Evolutionary conservation across 1,284 basidiomycete species (phyloP).

Genomic region (Sporisorium exsertum): DNA sequence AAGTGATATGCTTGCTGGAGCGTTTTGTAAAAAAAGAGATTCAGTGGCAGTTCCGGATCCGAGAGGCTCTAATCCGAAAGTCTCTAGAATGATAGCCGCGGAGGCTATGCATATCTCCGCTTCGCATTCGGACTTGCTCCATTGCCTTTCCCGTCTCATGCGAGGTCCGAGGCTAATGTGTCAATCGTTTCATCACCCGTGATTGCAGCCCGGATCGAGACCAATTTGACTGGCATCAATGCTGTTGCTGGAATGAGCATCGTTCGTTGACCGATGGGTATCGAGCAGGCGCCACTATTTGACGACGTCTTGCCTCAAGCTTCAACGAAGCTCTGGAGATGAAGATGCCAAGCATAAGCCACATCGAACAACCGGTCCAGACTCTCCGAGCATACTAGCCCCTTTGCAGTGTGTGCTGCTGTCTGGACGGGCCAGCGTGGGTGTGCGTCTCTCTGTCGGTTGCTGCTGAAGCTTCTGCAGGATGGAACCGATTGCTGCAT

Average conservation of each 20-base stretch:
- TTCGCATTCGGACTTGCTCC: constrained; percentile 1
- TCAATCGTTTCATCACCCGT: neutral
- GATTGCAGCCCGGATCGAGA: neutral
- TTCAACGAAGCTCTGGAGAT: too few relatives aligned
- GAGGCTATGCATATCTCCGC: neutral
- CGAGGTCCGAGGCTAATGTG: neutral
- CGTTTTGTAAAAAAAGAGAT: too few relatives aligned
- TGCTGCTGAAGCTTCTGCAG: neutral
- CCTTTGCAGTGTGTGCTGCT: neutral
- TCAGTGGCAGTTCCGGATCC: constrained; percentile 1
- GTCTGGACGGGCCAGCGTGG: neutral
- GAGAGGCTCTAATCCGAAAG: neutral
- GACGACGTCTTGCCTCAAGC: too few relatives aligned
- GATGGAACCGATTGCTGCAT: neutral
- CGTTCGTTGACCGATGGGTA: too few relatives aligned
- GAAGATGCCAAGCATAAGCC: constrained; percentile 4
- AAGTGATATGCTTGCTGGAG: neutral
- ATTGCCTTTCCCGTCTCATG: neutral
- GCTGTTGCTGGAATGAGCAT: too few relatives aligned
- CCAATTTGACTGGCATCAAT: neutral
- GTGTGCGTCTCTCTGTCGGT: neutral
- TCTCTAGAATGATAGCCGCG: neutral
- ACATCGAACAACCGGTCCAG: neutral
- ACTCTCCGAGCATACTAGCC: too few relatives aligned
- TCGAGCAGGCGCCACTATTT: neutral